phyloP scores from a whole-genome alignment of 768 basidiomycete genomes.

The Mycena venus region DNA sequence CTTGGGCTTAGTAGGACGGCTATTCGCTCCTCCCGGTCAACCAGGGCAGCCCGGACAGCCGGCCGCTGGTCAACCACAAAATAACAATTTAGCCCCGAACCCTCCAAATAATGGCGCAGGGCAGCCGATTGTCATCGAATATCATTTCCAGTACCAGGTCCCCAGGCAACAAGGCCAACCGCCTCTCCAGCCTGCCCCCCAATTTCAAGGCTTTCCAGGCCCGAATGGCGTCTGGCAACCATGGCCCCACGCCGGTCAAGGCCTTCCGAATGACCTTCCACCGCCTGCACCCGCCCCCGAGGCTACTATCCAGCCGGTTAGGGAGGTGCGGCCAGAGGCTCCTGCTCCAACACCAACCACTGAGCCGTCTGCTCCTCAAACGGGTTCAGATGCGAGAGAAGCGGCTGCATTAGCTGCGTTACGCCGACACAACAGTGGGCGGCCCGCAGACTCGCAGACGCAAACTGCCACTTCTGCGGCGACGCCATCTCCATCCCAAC shows the following conservation, averaged over 20 bases:
- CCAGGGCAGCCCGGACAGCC: constrained; percentile 48
- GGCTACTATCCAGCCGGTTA: constrained; percentile 13
- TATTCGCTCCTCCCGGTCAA: constrained; percentile 62
- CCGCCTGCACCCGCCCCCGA: neutral
- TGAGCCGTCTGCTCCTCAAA: constrained; percentile 7
- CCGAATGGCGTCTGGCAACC: constrained; percentile 76
- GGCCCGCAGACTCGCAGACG: constrained; percentile 22
- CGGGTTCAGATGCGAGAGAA: constrained; percentile 52
- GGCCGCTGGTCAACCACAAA: constrained; percentile 46
- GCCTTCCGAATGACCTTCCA: constrained; percentile 3
- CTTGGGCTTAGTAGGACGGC: constrained; percentile 66
- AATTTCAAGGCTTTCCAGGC: constrained; percentile 73
- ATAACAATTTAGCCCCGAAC: constrained; percentile 42
- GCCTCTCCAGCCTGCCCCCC: constrained; percentile 63
- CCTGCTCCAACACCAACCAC: constrained; percentile 3
- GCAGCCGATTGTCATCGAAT: constrained; percentile 68
- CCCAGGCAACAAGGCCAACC: constrained; percentile 52
- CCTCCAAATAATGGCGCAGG: constrained; percentile 53
- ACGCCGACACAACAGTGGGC: constrained; percentile 55
- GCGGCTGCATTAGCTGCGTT: constrained; percentile 81
- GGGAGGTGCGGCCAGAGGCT: neutral
- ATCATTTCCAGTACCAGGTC: constrained; percentile 72
- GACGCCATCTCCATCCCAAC: constrained; percentile 18
- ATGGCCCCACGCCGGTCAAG: constrained; percentile 62
- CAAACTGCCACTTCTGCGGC: constrained; percentile 15